These are phyloP conservation scores for Xanthoceras sorbifolium DNA, from an alignment of 345 rosid species.

Conservation along the genomic window DNA sequence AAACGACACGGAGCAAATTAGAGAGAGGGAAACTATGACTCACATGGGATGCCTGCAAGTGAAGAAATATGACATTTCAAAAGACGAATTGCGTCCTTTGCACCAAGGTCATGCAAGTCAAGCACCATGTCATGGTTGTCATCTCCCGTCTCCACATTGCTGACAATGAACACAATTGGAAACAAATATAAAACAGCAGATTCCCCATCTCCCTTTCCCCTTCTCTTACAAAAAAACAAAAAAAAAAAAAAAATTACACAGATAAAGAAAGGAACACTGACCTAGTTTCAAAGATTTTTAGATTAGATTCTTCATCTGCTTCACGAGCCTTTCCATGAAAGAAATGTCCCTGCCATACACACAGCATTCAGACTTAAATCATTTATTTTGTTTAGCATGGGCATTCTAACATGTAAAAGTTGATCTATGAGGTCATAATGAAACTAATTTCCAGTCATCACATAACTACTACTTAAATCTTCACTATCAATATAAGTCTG, in stretches of 20 bases:
- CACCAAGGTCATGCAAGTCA: conserved; percentile 39
- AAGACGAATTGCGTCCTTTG: conserved; percentile 47
- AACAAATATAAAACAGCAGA: neutral
- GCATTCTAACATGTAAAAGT: neutral
- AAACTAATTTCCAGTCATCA: neutral
- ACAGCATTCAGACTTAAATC: conserved; percentile 9
- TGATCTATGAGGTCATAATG: neutral
- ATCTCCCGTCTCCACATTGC: conserved; percentile 30
- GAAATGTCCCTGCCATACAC: conserved; percentile 52
- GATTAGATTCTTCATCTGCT: conserved; percentile 57
- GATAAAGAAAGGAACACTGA: conserved; percentile 22
- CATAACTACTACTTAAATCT: neutral
- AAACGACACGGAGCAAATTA: conserved; percentile 10
- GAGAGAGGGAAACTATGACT: conserved; percentile 20
- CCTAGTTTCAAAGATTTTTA: conserved; percentile 54
- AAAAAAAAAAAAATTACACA: neutral
- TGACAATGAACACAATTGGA: conserved; percentile 12
- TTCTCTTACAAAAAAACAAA: too few relatives aligned
- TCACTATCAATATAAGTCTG: too few relatives aligned
- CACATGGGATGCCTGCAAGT: conserved; percentile 59
- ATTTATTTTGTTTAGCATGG: neutral
- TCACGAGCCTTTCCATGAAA: conserved; percentile 46
- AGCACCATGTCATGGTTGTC: conserved; percentile 33
- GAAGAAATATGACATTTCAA: conserved; percentile 48
- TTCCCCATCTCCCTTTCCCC: neutral